Base-by-base conservation (phyloP, 2,329 filamentous ascomycete genomes). In the Boeremia exigua region DNA sequence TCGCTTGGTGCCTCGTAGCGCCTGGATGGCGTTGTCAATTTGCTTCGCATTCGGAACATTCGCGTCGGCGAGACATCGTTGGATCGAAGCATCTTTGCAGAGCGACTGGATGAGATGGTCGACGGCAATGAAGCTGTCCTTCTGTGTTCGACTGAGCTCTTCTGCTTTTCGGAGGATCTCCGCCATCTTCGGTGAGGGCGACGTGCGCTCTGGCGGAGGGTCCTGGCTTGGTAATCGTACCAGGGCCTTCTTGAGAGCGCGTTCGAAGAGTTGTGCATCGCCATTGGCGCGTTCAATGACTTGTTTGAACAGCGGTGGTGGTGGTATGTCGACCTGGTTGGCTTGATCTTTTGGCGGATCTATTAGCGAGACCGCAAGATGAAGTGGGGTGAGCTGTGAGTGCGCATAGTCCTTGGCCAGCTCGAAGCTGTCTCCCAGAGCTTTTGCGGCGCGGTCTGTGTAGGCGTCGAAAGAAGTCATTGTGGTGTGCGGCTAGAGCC, bases 111-210 rank as follows among this genome's bases (percentile, higher is more conserved):
- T 97, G 47, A 99, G 83, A 74, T 99, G 95, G 77, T 98, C 95
- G 56, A 98, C 88, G 36, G 94, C 95, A 62, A 99, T 91, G 76
- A 88, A 99, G 62, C 87, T 91, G 75, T 99, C 95, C 70, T 97
- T 98, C 70, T 99, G 95, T n/a, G 93, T 92, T 79, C 96, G 96
- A 68, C 96, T 94, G 50, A 99, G 78, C 29, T 98, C 92, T 75
- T 90, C 88, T 2, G 95, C 92, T 65, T 91, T 86, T 65, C 92
- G 86, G 47, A 99, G 82, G 54, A 97, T 85, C 66, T 89, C 91
- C 60, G 88, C 86, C 77, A 98, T 93, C 8, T 87, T 82, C 1
- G 92, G 92, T 10, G 93, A 88, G 68, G 96, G 86, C 50, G 90
- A 87, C 53, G 96, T 88, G 65, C 89, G 86, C 73, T 98, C 94